Evolutionary conservation across 1,139 yeast genomes (phyloP).

Genomic region (Hanseniaspora gamundiae): DNA sequence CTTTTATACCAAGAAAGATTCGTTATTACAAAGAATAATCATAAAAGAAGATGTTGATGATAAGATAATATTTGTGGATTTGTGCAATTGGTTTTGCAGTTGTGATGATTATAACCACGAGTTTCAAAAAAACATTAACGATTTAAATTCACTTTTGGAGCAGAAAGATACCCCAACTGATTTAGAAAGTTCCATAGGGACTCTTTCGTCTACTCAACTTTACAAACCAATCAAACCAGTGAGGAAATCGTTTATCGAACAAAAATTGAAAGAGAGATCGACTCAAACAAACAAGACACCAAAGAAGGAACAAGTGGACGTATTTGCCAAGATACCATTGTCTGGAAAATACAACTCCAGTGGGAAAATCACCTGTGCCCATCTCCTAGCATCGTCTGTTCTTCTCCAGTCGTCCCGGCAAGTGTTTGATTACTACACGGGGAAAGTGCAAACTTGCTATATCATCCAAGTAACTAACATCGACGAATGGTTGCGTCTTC

Average conservation of each 20-base stretch:
- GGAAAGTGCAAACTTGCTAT: constrained; percentile 13
- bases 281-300: not conserved
- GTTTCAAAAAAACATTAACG: constrained; percentile 1
- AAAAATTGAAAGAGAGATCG: not conserved
- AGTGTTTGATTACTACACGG: constrained; percentile 15
- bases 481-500: constrained; percentile 25
- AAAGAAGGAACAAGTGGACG: not conserved
- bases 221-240: too few species aligned
- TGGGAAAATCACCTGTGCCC: constrained; percentile 21
- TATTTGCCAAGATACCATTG: constrained; percentile 1
- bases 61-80: constrained; percentile 2
- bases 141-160: not conserved
- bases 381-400: constrained; percentile 22
- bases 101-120: constrained; percentile 5
- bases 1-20: not conserved
- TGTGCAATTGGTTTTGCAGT: constrained; percentile 5
- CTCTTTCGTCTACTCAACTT: too few species aligned
- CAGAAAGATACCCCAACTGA: not conserved
- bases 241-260: too few species aligned
- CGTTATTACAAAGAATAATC: constrained; percentile 10
- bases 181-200: too few species aligned
- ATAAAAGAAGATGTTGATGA: not conserved
- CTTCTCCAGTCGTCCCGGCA: constrained; percentile 15
- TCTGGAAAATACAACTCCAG: constrained; percentile 2
- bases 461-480: constrained; percentile 16